These are phyloP conservation scores for Rhodamnia argentea DNA, from an alignment of 345 rosid genomes.

Conservation along the genomic window DNA sequence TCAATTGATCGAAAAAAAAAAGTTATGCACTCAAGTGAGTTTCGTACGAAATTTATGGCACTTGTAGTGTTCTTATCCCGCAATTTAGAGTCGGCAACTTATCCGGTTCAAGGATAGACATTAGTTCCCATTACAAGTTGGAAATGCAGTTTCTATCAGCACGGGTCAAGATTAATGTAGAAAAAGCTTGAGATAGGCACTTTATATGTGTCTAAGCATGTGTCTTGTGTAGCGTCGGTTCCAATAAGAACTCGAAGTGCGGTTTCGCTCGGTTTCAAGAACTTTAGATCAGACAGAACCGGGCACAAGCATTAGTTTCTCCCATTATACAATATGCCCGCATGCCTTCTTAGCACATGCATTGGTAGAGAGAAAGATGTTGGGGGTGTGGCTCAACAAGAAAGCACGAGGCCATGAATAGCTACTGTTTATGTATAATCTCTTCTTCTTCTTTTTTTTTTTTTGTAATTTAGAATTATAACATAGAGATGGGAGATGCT, in stretches of 20 bases:
- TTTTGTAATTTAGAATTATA: too few relatives aligned
- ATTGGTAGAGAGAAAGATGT: background rate
- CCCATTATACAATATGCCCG: background rate
- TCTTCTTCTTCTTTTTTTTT: too few relatives aligned
- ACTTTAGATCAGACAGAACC: background rate
- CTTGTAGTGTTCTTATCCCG: too few relatives aligned
- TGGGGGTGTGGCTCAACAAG: too few relatives aligned
- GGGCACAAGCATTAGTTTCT: background rate
- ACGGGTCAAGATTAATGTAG: background rate
- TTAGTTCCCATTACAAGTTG: background rate
- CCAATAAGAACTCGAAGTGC: background rate
- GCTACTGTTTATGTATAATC: too few relatives aligned
- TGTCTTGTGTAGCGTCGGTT: background rate
- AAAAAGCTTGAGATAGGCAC: background rate
- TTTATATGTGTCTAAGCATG: background rate
- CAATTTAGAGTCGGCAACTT: conserved; percentile 25
- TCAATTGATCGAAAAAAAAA: too few relatives aligned
- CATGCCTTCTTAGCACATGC: background rate
- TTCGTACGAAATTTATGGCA: too few relatives aligned
- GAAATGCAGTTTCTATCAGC: background rate
- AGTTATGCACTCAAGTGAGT: too few relatives aligned
- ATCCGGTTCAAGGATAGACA: background rate
- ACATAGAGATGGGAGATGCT: fast-evolving
- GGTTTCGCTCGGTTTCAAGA: background rate
- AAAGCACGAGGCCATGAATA: too few relatives aligned